phyloP scores from a whole-genome alignment of 2,329 filamentous ascomycete species.

The Dactylellina cionopaga region DNA sequence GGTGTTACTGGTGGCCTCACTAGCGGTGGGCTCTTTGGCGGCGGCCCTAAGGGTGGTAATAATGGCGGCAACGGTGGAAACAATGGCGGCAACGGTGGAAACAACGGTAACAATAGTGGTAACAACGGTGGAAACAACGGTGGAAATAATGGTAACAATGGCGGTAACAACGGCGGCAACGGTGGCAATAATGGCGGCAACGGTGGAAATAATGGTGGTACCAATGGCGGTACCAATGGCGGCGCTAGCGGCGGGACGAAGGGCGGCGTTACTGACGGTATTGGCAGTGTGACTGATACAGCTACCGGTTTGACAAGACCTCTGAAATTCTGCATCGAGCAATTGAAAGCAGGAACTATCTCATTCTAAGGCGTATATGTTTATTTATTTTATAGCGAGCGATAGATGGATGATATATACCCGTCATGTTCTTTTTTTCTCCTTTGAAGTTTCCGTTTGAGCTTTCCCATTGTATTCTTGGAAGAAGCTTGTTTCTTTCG shows the following conservation, averaged over 20 bases:
- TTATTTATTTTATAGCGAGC: conserved; percentile 7
- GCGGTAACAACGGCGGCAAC: neutral
- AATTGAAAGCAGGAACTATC: neutral
- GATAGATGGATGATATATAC: neutral
- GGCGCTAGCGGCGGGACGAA: too few species aligned
- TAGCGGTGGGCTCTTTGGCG: too few species aligned
- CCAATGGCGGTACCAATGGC: too few species aligned
- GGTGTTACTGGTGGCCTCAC: neutral
- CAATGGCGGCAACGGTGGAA: neutral
- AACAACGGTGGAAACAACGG: too few species aligned
- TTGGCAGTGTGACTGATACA: too few species aligned
- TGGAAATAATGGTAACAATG: too few species aligned
- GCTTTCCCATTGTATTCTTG: too few species aligned
- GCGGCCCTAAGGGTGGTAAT: neutral
- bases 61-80: neutral
- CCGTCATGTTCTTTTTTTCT: neutral
- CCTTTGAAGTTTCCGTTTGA: neutral
- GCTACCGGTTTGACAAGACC: too few species aligned
- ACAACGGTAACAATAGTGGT: too few species aligned
- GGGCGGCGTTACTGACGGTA: too few species aligned
- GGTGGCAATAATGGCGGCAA: neutral
- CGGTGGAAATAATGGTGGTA: neutral
- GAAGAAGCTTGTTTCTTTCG: too few species aligned
- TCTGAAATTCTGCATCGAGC: neutral
- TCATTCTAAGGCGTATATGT: neutral